phyloP scores from a whole-genome alignment of 2,329 filamentous ascomycete genomes.

The Penicillium oxalicum region DNA sequence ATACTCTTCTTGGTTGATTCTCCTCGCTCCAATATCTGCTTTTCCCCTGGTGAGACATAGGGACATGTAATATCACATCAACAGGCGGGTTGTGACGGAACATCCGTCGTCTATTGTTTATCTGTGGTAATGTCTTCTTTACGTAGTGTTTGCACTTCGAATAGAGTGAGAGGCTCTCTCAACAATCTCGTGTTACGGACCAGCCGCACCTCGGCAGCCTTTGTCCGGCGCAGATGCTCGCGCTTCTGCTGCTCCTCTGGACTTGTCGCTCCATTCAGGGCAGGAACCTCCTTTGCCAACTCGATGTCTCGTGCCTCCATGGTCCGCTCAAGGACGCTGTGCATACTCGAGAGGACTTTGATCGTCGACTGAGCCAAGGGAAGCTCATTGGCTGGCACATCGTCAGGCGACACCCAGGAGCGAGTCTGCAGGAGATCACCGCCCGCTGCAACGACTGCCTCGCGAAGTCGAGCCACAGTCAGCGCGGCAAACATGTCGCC shows the following conservation, averaged over 20 bases:
- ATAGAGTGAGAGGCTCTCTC: conserved; percentile 58
- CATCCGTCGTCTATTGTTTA: conserved; percentile 12
- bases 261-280: conserved; percentile 29
- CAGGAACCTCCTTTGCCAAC: conserved; percentile 41
- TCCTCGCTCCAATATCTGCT: no score
- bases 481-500: conserved; percentile 98
- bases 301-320: conserved; percentile 60
- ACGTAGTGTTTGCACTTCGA: conserved; percentile 49
- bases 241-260: conserved; percentile 49
- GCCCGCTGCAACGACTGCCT: conserved; percentile 58
- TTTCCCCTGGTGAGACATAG: no score
- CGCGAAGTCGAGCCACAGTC: conserved; percentile 77
- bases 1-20: no score
- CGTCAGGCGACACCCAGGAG: conserved; percentile 73
- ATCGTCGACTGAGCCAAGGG: conserved; percentile 78
- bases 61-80: no score
- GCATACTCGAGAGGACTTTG: conserved; percentile 89
- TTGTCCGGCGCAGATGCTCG: conserved; percentile 63
- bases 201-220: conserved; percentile 82
- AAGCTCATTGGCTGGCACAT: conserved; percentile 61
- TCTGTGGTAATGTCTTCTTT: conserved; percentile 22
- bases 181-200: conserved; percentile 68
- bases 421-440: conserved; percentile 46
- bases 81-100: no score
- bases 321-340: conserved; percentile 68